These are phyloP conservation scores for Saccharomyces hybrid DNA, from an alignment of 1,139 yeast genomes.

Conservation along the genomic window DNA sequence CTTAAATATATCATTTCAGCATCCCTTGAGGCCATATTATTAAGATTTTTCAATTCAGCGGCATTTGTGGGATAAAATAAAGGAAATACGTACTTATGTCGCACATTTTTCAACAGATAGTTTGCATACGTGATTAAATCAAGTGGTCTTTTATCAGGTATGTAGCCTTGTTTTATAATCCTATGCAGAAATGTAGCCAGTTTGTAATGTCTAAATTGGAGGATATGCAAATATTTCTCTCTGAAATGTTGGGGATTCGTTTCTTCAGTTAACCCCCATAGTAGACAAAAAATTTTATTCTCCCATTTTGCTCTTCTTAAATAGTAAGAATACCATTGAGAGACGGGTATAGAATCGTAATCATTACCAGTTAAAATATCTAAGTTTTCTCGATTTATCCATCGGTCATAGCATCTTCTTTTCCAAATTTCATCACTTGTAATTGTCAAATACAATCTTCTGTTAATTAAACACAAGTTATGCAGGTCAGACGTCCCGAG, in stretches of 20 bases:
- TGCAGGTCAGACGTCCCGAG: not conserved
- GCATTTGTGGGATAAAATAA: constrained; percentile 7
- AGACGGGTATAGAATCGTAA: not conserved
- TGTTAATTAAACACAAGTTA: not conserved
- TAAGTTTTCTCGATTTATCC: not conserved
- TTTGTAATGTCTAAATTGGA: not conserved
- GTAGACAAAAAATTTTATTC: not conserved
- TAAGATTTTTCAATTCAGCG: constrained; percentile 6
- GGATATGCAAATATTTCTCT: not conserved
- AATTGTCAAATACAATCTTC: not conserved
- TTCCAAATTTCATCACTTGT: not conserved
- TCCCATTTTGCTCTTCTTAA: not conserved
- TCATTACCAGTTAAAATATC: not conserved
- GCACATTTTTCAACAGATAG: constrained; percentile 11
- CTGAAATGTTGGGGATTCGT: not conserved
- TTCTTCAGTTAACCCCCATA: not conserved
- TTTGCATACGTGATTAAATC: constrained; percentile 10
- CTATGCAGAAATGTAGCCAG: constrained; percentile 6
- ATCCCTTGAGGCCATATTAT: constrained; percentile 5
- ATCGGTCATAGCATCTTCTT: not conserved
- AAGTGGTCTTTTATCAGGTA: constrained; percentile 1
- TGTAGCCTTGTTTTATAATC: constrained; percentile 4
- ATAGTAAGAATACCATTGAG: not conserved
- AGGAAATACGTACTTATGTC: constrained; percentile 17
- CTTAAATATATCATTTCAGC: constrained; percentile 18